These are phyloP conservation scores for Russula abietina DNA, from an alignment of 768 basidiomycete species.

Conservation along the genomic window DNA sequence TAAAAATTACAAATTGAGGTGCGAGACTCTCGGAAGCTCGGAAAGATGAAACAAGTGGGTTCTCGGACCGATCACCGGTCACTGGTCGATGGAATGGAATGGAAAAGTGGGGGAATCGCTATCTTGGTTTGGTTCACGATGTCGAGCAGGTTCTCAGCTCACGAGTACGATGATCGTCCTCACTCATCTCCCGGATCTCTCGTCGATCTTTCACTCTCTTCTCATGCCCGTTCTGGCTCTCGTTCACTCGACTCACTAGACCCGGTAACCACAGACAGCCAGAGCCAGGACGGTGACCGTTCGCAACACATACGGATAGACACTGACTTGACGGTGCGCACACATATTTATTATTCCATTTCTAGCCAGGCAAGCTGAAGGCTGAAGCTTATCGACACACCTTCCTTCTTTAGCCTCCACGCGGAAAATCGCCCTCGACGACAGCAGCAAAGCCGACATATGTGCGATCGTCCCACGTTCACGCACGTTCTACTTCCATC, in stretches of 20 bases:
- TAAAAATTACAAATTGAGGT: neutral
- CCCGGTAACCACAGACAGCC: too few species aligned
- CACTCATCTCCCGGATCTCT: constrained; percentile 35
- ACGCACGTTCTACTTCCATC: constrained; percentile 9
- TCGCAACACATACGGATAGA: constrained; percentile 5
- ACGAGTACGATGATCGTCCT: constrained; percentile 4
- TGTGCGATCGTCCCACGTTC: constrained; percentile 21
- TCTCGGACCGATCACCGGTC: neutral
- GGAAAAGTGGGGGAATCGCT: neutral
- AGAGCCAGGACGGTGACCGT: neutral
- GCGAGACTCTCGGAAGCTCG: too few species aligned
- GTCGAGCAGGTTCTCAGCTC: constrained; percentile 9
- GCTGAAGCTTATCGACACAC: neutral
- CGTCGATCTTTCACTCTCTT: constrained; percentile 41
- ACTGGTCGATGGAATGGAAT: too few species aligned
- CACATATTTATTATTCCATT: neutral
- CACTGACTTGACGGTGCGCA: constrained; percentile 12
- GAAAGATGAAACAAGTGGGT: neutral
- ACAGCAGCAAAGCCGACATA: constrained; percentile 39
- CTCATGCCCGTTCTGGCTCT: constrained; percentile 19
- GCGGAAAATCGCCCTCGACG: constrained; percentile 40
- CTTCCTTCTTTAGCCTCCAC: constrained; percentile 5
- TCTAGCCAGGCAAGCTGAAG: neutral
- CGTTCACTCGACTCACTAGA: constrained; percentile 4
- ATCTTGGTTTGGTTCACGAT: constrained; percentile 3